Evolutionary conservation across 164 flowering plant species (phyloP), one percentile per base, ranked within the genome.

Genomic region (Vitis rotundifolia): DNA sequence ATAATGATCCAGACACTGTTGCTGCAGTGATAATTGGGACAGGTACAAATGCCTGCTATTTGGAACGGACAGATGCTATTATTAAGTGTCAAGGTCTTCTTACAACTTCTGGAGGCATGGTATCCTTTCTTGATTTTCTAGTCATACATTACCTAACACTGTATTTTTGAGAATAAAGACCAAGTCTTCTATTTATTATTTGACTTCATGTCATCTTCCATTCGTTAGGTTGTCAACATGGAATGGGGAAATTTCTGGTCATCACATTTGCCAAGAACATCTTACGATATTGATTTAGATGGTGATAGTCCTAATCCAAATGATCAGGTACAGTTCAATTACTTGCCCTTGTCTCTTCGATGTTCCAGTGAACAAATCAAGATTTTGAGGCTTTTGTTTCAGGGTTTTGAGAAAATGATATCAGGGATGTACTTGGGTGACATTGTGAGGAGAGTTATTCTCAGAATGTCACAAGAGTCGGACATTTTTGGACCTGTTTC

Each of bases 391-490:
- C 47, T 68, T 68, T 74, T 82, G 63, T 49, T 82, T 69, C 86
- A 94, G 99, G 97, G 94, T 69, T 94, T 92, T 75, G 99, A 94
- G 86, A 94, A 94, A 85, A 89, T 94, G 98, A 89, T 94, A 74
- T 86, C 98, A 55, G 98, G 97, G 68, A 92, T 92, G 97, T 94
- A 94, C 79, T 79, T 94, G 48, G 99, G 99, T 70, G 99, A 94
- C 56, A 89, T 94, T 69, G 97, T 90, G 0, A 83, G 99, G 73
- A 89, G 97, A 84, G 97, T 92, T 49, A 75, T 94, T 66, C 85
- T 88, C 47, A 80, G 86, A 76, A 92, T 94, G 89, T 83, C 91
- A 11, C 79, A 79, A 61, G 97, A 87, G 70, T 79, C 89, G 0
- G 91, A 91, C 78, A 68, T 87, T 65, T 89, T 91, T 83, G 94